These are phyloP conservation scores for Amphichorda felina DNA, from an alignment of 2,329 filamentous ascomycete genomes.

Conservation along the genomic window DNA sequence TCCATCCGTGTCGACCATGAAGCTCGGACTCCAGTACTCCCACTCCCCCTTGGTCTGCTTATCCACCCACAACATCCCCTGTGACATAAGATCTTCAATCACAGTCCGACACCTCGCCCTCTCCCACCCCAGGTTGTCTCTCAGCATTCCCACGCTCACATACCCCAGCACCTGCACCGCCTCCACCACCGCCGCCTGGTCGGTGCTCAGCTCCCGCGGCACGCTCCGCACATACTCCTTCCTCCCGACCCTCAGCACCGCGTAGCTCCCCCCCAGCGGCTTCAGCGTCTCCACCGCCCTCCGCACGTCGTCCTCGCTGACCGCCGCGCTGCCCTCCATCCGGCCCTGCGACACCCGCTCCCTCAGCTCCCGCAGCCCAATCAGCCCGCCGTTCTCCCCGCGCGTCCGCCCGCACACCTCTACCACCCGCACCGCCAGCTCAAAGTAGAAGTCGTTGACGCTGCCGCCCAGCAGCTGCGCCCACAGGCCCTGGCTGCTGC, in stretches of 20 bases:
- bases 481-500: conserved; percentile 63
- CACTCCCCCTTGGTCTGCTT: conserved; percentile 64
- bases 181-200: conserved; percentile 87
- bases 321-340: conserved; percentile 64
- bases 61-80: conserved; percentile 92
- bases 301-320: conserved; percentile 87
- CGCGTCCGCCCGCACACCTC: conserved; percentile 82
- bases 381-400: conserved; percentile 83
- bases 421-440: conserved; percentile 88
- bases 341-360: conserved; percentile 62
- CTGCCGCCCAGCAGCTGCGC: conserved; percentile 81
- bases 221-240: conserved; percentile 84
- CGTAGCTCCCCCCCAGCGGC: conserved; percentile 81
- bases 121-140: conserved; percentile 78
- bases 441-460: conserved; percentile 98
- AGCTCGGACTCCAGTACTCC: conserved; percentile 87
- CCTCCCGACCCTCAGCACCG: conserved; percentile 70
- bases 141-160: conserved; percentile 80
- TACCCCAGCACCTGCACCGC: conserved; percentile 83
- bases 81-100: conserved; percentile 77
- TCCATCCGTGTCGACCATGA: conserved; percentile 38
- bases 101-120: conserved; percentile 76
- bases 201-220: conserved; percentile 87
- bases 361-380: conserved; percentile 70
- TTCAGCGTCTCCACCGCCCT: conserved; percentile 78